These are phyloP conservation scores for Dactylorhiza incarnata DNA, from an alignment of 106 monocot genomes.

Conservation along the genomic window DNA sequence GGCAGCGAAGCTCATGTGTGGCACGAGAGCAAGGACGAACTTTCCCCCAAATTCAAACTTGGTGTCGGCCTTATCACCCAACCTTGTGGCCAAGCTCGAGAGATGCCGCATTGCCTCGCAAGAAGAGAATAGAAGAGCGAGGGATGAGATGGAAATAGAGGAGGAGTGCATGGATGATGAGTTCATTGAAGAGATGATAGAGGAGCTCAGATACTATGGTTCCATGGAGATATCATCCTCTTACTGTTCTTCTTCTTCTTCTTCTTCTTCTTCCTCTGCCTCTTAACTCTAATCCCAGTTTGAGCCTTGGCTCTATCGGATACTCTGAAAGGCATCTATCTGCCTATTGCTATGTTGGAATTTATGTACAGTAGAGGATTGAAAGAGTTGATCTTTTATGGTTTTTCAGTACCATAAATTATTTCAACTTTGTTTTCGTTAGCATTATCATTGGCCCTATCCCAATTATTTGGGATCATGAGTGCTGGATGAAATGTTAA, in stretches of 20 bases:
- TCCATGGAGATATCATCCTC: constrained; percentile 61
- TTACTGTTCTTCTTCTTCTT: constrained; percentile 19
- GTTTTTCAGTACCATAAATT: constrained; percentile 1
- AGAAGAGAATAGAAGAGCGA: not conserved
- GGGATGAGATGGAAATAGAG: not conserved
- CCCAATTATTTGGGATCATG: too few relatives aligned
- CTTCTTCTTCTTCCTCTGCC: constrained; percentile 3
- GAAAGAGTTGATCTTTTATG: constrained; percentile 1
- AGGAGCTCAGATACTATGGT: constrained; percentile 68
- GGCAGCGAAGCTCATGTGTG: constrained; percentile 72
- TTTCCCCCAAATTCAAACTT: constrained; percentile 33
- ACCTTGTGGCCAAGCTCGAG: constrained; percentile 62
- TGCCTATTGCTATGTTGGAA: not conserved
- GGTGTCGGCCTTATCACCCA: constrained; percentile 25
- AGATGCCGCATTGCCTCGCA: constrained; percentile 36
- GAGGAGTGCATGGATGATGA: constrained; percentile 37
- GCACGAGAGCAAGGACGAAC: constrained; percentile 53
- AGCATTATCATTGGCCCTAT: not conserved
- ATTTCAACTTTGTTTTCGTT: not conserved
- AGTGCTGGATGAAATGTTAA: not conserved
- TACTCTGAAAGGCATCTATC: not conserved
- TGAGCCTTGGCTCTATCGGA: not conserved
- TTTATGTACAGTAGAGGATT: not conserved
- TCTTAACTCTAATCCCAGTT: not conserved
- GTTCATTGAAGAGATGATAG: constrained; percentile 80